Conservation (phyloP, 768 basidiomycete genomes). For the Amanita muscaria region DNA sequence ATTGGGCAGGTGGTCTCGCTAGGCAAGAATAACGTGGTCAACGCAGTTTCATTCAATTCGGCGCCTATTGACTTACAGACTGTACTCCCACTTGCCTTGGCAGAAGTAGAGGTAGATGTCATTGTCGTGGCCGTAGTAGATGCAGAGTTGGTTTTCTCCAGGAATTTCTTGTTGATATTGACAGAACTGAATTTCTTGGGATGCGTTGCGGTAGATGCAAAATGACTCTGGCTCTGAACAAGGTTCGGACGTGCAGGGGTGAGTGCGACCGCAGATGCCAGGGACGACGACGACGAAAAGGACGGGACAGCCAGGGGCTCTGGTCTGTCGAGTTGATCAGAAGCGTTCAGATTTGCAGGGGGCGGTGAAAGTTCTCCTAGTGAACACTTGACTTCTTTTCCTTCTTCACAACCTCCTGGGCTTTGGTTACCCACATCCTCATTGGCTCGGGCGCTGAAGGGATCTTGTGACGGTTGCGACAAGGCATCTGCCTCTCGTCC, state of each 20-base stretch:
- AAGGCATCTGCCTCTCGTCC: conserved; percentile 28
- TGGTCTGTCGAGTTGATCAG: conserved; percentile 7
- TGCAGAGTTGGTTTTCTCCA: conserved; percentile 76
- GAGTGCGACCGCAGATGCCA: conserved; percentile 16
- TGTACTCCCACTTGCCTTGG: conserved; percentile 41
- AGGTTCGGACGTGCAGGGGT: conserved; percentile 34
- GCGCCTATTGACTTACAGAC: conserved; percentile 34
- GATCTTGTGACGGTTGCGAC: conserved; percentile 12
- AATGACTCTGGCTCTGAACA: conserved; percentile 28
- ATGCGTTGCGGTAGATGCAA: conserved; percentile 30
- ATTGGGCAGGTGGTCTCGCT: conserved; percentile 53
- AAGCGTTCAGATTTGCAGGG: conserved; percentile 11
- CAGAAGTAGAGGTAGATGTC: conserved; percentile 33
- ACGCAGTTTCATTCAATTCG: conserved; percentile 8
- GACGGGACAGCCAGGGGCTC: not conserved
- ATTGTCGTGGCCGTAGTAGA: conserved; percentile 29
- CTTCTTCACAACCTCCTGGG: conserved; percentile 9
- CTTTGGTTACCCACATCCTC: conserved; percentile 13
- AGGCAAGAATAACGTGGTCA: conserved; percentile 13
- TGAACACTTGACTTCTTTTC: conserved; percentile 10
- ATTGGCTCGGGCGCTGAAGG: no score
- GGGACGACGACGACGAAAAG: conserved; percentile 12
- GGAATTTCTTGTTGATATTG: conserved; percentile 94
- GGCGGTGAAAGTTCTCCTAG: conserved; percentile 11
- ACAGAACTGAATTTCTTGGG: conserved; percentile 84